A percentile compares a stretch with the other conserved stretches of the same genome.
Evolutionary conservation across 805 yeast genomes (phyloP).

Genomic region (Kluyveromyces wickerhamii): DNA sequence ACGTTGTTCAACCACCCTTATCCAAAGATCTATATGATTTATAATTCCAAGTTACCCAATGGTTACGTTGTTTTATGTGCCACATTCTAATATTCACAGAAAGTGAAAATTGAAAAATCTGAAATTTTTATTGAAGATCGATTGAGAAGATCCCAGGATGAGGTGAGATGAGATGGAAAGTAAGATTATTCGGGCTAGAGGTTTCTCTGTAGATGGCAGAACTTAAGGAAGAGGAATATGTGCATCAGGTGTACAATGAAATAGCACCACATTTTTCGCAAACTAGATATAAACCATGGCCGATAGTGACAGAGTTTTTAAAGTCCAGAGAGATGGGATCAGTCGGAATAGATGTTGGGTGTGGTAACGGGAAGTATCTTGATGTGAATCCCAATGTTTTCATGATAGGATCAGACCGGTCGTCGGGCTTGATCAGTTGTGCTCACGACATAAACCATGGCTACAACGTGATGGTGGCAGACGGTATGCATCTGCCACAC

Average conservation of each 20-base stretch:
- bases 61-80: too few species aligned
- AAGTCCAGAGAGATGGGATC: constrained; percentile 40
- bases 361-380: constrained; percentile 94
- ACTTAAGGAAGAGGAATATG: constrained; percentile 63
- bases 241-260: constrained; percentile 87
- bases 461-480: constrained; percentile 65
- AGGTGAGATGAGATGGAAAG: too few species aligned
- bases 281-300: constrained; percentile 96
- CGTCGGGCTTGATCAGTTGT: constrained; percentile 59
- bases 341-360: constrained; percentile 88
- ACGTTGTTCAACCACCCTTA: too few species aligned
- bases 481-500: constrained; percentile 65
- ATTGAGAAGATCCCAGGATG: too few species aligned
- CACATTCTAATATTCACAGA: too few species aligned
- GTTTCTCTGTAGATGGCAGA: too few species aligned
- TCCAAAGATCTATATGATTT: too few species aligned
- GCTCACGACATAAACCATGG: constrained; percentile 38
- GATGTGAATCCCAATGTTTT: constrained; percentile 59
- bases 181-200: too few species aligned
- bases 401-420: constrained; percentile 68
- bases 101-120: too few species aligned
- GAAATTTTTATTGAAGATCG: too few species aligned
- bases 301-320: constrained; percentile 74
- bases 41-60: too few species aligned
- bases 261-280: constrained; percentile 91